Evolutionary conservation across 345 rosid species (phyloP).

Genomic region (Heritiera littoralis): DNA sequence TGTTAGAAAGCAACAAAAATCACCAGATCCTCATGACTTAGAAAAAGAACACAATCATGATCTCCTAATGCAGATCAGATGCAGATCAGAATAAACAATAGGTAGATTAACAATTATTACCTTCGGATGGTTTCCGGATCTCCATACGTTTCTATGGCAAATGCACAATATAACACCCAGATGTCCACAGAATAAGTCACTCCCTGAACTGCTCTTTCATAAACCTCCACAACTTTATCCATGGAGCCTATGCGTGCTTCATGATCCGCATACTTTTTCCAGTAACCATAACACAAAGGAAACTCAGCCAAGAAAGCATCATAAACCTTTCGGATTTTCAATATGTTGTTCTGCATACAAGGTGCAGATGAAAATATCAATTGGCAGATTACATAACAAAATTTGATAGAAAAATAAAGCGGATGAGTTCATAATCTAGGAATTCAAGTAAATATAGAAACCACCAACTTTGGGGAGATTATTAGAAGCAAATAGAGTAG

Average conservation of each 20-base stretch:
- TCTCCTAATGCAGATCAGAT: slow-evolving; percentile 30
- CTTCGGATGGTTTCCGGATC: slow-evolving; percentile 95
- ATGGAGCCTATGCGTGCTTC: slow-evolving; percentile 82
- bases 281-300: slow-evolving; percentile 95
- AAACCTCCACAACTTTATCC: slow-evolving; percentile 97
- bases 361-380: slow-evolving; percentile 23
- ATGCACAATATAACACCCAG: slow-evolving; percentile 89
- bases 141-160: slow-evolving; percentile 79
- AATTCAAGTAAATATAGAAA: background rate
- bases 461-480: background rate
- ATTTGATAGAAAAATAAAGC: background rate
- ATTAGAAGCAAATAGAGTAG: background rate
- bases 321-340: slow-evolving; percentile 80
- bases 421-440: background rate
- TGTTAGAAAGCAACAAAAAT: slow-evolving; percentile 59
- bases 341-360: slow-evolving; percentile 67
- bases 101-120: slow-evolving; percentile 44
- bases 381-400: slow-evolving; percentile 2
- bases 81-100: slow-evolving; percentile 19
- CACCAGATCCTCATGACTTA: slow-evolving; percentile 37
- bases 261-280: slow-evolving; percentile 99
- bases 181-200: slow-evolving; percentile 99
- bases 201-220: slow-evolving; percentile 86
- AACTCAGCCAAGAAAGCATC: slow-evolving; percentile 92
- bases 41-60: slow-evolving; percentile 34